Evolutionary conservation across 2,329 filamentous ascomycete species (phyloP).

Genomic region (Aulographum hederae): DNA sequence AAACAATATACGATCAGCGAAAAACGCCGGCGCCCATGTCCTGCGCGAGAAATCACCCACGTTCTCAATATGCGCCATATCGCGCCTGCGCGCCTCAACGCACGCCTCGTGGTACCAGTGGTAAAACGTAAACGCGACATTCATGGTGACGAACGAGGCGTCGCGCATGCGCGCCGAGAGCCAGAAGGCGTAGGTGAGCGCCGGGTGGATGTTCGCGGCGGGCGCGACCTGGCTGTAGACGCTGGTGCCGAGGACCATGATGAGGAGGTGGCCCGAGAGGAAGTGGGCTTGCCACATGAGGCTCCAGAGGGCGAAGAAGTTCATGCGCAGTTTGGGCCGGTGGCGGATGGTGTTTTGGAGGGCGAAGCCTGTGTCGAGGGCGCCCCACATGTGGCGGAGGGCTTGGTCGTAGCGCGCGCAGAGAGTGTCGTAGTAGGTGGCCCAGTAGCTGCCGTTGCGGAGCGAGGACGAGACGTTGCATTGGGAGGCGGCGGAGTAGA

Average conservation of each 20-base stretch:
- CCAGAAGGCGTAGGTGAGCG: constrained; percentile 40
- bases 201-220: constrained; percentile 30
- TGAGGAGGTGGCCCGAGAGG: constrained; percentile 47
- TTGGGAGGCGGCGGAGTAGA: constrained; percentile 53
- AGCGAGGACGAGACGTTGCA: constrained; percentile 40
- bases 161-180: constrained; percentile 42
- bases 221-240: constrained; percentile 39
- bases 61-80: constrained; percentile 44
- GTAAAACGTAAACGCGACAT: constrained; percentile 46
- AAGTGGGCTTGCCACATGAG: constrained; percentile 61
- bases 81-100: constrained; percentile 39
- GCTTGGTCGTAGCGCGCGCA: constrained; percentile 53
- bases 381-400: constrained; percentile 59
- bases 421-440: constrained; percentile 37
- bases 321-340: constrained; percentile 6
- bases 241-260: constrained; percentile 43
- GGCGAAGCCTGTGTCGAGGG: constrained; percentile 49
- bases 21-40: constrained; percentile 35
- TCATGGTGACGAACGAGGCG: constrained; percentile 42
- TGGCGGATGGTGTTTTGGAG: constrained; percentile 19
- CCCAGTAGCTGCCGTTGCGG: constrained; percentile 37
- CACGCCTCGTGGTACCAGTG: constrained; percentile 47
- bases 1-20: constrained; percentile 40
- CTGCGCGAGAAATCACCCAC: constrained; percentile 19
- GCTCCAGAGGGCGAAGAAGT: constrained; percentile 35